Conservation (phyloP, 2,329 filamentous ascomycete genomes). For the Myotisia sp. region DNA sequence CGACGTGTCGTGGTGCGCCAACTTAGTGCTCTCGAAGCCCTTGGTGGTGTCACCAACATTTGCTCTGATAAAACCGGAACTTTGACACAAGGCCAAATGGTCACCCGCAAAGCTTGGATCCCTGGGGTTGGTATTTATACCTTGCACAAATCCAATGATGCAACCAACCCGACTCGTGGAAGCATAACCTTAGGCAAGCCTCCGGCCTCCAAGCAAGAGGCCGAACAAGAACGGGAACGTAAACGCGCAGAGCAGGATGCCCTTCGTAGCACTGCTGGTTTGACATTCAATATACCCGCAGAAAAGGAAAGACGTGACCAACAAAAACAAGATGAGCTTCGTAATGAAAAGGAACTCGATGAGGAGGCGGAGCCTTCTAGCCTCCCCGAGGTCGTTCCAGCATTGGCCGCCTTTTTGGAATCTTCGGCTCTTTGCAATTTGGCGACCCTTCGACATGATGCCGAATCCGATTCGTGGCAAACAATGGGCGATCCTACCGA, state of each 20-base stretch:
- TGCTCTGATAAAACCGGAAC: slow-evolving; percentile 47
- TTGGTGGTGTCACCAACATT: slow-evolving; percentile 44
- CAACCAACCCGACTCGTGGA: slow-evolving; percentile 42
- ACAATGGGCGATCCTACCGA: slow-evolving; percentile 52
- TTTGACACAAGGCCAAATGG: slow-evolving; percentile 43
- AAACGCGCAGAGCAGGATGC: slow-evolving; percentile 38
- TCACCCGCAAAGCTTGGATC: slow-evolving; percentile 45
- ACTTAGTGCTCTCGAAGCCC: slow-evolving; percentile 40
- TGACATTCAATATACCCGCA: slow-evolving; percentile 50
- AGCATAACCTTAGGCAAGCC: slow-evolving; percentile 27
- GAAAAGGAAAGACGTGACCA: slow-evolving; percentile 24
- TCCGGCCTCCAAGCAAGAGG: slow-evolving; percentile 19
- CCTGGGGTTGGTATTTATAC: slow-evolving; percentile 39
- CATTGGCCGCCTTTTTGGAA: slow-evolving; percentile 38
- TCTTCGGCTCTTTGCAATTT: slow-evolving; percentile 44
- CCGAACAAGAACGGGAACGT: slow-evolving; percentile 22
- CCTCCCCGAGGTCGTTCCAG: slow-evolving; percentile 29
- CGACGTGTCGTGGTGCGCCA: slow-evolving; percentile 41
- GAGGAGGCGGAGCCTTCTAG: slow-evolving; percentile 11
- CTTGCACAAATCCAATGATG: slow-evolving; percentile 39
- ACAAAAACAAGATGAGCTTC: slow-evolving; percentile 17
- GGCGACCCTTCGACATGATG: slow-evolving; percentile 35
- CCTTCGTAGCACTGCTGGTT: slow-evolving; percentile 45
- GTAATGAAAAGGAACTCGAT: slow-evolving; percentile 15
- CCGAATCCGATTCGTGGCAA: slow-evolving; percentile 35